Percentiles rank a stretch among this genome's conserved stretches.
phyloP scores from a whole-genome alignment of 1,284 basidiomycete species.

The Takashimella tepidaria region DNA sequence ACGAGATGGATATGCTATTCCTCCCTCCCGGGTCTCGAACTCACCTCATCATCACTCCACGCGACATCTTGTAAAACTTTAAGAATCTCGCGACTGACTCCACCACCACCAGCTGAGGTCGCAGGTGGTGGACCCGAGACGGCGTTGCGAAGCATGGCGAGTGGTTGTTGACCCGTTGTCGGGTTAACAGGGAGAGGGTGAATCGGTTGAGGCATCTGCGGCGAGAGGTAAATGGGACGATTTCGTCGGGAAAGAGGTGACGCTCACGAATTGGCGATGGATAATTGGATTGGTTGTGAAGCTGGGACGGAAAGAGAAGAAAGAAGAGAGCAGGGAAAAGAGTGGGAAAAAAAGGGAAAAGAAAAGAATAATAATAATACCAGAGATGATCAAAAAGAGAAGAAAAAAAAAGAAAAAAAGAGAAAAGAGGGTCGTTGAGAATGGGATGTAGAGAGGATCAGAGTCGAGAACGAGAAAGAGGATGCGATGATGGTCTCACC shows the following conservation, averaged over 20 bases:
- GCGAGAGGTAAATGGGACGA: too few relatives aligned
- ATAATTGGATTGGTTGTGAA: slow-evolving; percentile 1
- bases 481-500: background rate
- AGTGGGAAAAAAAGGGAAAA: slow-evolving; percentile 1
- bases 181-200: slow-evolving; percentile 45
- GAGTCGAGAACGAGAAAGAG: background rate
- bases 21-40: too few relatives aligned
- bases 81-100: slow-evolving; percentile 46
- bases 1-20: too few relatives aligned
- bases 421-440: background rate
- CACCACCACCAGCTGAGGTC: slow-evolving; percentile 26
- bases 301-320: background rate
- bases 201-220: slow-evolving; percentile 5
- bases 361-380: background rate
- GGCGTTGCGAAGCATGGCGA: slow-evolving; percentile 20
- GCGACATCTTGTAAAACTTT: slow-evolving; percentile 88
- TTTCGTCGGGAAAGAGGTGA: background rate
- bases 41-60: slow-evolving; percentile 88
- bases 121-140: slow-evolving; percentile 18
- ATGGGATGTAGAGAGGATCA: background rate
- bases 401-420: background rate
- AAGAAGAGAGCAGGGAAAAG: background rate
- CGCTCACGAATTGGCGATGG: background rate
- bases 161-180: slow-evolving; percentile 42
- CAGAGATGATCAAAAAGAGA: too few relatives aligned